Evolutionary conservation across 306 rosid species (phyloP).

Genomic region (Corylus avellana): DNA sequence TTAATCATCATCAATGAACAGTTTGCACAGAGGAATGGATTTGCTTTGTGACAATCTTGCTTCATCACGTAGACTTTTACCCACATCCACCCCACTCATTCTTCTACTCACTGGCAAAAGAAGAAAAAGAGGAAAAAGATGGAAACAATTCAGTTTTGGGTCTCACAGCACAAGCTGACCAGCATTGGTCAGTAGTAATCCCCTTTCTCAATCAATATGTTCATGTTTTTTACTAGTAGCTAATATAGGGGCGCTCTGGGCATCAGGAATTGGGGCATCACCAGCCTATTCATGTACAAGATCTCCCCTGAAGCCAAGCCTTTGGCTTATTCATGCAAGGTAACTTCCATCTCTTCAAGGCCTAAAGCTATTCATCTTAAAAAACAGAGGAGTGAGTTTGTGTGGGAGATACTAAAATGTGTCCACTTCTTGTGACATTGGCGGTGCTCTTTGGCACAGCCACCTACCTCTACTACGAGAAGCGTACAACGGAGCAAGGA

Average conservation of each 20-base stretch:
- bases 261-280: slow-evolving; percentile 51
- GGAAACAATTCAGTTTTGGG: slow-evolving; percentile 59
- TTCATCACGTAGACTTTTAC: slow-evolving; percentile 1
- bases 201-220: background rate
- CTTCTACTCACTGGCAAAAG: background rate
- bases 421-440: slow-evolving; percentile 34
- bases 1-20: slow-evolving; percentile 37
- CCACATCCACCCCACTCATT: too few species aligned
- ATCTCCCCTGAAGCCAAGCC: slow-evolving; percentile 74
- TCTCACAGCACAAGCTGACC: slow-evolving; percentile 69
- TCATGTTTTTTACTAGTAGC: background rate
- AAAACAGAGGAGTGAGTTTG: too few species aligned
- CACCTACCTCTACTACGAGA: too few species aligned
- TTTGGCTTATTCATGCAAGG: slow-evolving; percentile 88
- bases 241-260: slow-evolving; percentile 53
- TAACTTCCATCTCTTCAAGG: background rate
- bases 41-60: slow-evolving; percentile 89
- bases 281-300: slow-evolving; percentile 47
- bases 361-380: background rate
- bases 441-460: slow-evolving; percentile 75
- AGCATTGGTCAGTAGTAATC: slow-evolving; percentile 45
- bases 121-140: background rate
- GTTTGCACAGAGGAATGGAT: slow-evolving; percentile 93
- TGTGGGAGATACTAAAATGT: background rate
- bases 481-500: too few species aligned